phyloP scores from a whole-genome alignment of 352 stramenopile genomes.

The Globisporangium recalcitrans region DNA sequence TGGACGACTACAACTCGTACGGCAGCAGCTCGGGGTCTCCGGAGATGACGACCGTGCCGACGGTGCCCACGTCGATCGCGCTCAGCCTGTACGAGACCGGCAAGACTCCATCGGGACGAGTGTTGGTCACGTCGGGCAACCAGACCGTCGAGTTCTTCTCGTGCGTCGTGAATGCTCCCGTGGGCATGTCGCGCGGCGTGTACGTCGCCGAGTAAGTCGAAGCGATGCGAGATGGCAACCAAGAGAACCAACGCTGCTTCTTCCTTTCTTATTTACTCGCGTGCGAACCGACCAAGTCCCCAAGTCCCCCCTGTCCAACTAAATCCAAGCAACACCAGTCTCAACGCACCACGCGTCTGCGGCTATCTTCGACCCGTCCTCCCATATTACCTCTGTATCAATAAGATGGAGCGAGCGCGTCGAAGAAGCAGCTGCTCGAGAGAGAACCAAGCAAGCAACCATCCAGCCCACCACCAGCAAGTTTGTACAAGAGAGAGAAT shows the following conservation, averaged over 20 bases:
- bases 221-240: slow-evolving; percentile 2
- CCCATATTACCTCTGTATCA: slow-evolving; percentile 19
- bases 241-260: slow-evolving; percentile 7
- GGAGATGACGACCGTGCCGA: slow-evolving; percentile 77
- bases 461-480: not conserved
- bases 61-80: slow-evolving; percentile 58
- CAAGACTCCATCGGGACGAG: slow-evolving; percentile 73
- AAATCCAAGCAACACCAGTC: slow-evolving; percentile 3
- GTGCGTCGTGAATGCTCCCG: slow-evolving; percentile 65
- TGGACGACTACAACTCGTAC: slow-evolving; percentile 47
- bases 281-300: not conserved
- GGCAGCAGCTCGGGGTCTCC: slow-evolving; percentile 25
- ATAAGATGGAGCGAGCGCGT: slow-evolving; percentile 14
- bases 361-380: not conserved
- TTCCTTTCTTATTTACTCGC: slow-evolving; percentile 23
- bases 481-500: slow-evolving; percentile 20
- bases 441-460: not conserved
- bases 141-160: slow-evolving; percentile 87
- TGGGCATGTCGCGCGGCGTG: slow-evolving; percentile 45
- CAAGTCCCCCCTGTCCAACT: not conserved
- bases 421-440: not conserved
- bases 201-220: slow-evolving; percentile 52
- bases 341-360: not conserved
- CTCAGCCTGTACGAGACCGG: slow-evolving; percentile 72
- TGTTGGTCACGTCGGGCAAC: slow-evolving; percentile 71